Conservation (phyloP, 306 rosid genomes). For the Cucumis cinereus region DNA sequence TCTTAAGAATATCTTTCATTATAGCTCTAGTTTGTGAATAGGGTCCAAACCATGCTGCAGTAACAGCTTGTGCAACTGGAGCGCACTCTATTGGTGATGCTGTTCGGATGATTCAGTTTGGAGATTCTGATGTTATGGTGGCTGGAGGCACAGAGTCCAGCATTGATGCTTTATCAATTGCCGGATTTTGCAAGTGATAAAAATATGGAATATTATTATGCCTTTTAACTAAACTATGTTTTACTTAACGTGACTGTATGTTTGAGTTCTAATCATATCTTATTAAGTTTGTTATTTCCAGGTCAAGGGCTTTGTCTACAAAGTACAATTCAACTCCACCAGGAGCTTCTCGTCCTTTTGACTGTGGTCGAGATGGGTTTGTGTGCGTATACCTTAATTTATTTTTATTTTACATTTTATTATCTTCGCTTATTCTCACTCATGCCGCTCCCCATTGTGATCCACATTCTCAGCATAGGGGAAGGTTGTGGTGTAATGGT, state of each 20-base stretch:
- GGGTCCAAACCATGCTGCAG: conserved; percentile 96
- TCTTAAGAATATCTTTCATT: background rate
- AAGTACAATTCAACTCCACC: conserved; percentile 69
- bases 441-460: conserved; percentile 10
- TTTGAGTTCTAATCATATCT: background rate
- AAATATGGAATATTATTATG: background rate
- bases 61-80: conserved; percentile 94
- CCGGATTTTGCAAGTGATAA: conserved; percentile 73
- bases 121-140: conserved; percentile 93
- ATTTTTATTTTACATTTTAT: conserved; percentile 7
- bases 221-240: background rate
- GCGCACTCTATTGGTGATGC: conserved; percentile 96
- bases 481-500: conserved; percentile 88
- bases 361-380: conserved; percentile 83
- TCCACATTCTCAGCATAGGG: conserved; percentile 54
- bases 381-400: conserved; percentile 42
- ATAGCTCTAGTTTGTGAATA: conserved; percentile 6
- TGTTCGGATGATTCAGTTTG: conserved; percentile 91
- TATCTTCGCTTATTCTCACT: background rate
- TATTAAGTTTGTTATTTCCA: conserved; percentile 19
- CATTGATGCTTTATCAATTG: conserved; percentile 88
- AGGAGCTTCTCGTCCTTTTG: conserved; percentile 86
- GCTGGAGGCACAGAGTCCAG: conserved; percentile 97
- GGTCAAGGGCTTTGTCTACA: conserved; percentile 71
- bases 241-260: conserved; percentile 1